Base-by-base conservation (phyloP, 2,329 filamentous ascomycete species). In the Chrysoporthe austroafricana region DNA sequence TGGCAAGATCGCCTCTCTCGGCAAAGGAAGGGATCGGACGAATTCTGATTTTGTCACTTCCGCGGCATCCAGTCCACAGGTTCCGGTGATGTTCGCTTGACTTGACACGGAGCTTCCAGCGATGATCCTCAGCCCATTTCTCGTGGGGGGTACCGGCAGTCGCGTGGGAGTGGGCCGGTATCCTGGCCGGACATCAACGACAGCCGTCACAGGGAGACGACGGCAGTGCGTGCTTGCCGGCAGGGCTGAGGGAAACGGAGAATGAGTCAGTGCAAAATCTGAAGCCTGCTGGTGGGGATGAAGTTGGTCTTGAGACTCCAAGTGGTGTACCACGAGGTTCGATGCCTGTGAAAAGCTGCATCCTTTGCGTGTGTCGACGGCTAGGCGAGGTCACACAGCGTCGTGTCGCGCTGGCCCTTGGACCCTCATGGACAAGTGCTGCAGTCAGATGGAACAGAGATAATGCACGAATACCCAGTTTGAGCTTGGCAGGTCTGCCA, bases 61-160 rank as follows among this genome's bases (percentile, higher is more conserved):
- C 54, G 54, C 54, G 34, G 32, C 54, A 57, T 8, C 32, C 54
- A 57, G 54, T 16, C 54, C 54, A 57, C 32, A 57, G 54, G 54
- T 57, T 16, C 34, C 54, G 54, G 14, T 57, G 32, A 57, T 39
- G 32, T 34, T 39, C 18, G 54, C 54, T 57, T 39, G 54, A 57
- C 54, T 36, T 36, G 34, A 21, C 8, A 39, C 32, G 34, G 54
- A 36, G 34, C 54, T 14, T 57, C 32, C 18, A 36, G 32, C 13
- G 54, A 39, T 16, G 34, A 57, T 39, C 54, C 54, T 57, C 32
- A 57, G 54, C 54, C 54, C 32, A 39, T 57, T 39, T n/a, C 18
- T 57, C 34, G 18, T 13, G 54, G 54, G 39, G 54, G 54, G 9
- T 36, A 36, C 54, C 54, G 18, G 54, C 5, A 7, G 39, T 26